Evolutionary conservation across 495 filamentous ascomycete species (phyloP).

Genomic region (Neurospora discreta): DNA sequence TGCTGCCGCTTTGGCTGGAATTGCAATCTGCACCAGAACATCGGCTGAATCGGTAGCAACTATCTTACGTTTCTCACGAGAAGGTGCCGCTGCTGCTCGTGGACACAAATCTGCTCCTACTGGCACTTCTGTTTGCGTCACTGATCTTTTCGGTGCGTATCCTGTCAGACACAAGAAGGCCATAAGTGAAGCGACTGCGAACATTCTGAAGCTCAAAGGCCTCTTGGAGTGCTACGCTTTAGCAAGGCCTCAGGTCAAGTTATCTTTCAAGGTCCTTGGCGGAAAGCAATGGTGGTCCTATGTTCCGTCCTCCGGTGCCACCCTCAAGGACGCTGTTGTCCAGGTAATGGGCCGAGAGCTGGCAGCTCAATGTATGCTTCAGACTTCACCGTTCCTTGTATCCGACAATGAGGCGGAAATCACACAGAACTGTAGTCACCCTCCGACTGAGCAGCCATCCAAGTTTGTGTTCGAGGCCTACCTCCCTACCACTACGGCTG

Average conservation of each 20-base stretch:
- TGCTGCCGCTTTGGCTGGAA: constrained; percentile 51
- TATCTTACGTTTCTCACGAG: constrained; percentile 22
- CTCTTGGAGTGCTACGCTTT: constrained; percentile 68
- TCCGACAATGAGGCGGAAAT: not conserved
- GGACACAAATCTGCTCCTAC: constrained; percentile 51
- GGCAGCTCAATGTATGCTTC: constrained; percentile 34
- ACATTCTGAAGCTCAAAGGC: constrained; percentile 50
- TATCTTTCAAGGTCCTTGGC: constrained; percentile 60
- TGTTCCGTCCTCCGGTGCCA: constrained; percentile 44
- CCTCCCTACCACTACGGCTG: constrained; percentile 42
- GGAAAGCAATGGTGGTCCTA: constrained; percentile 62
- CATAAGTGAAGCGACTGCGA: constrained; percentile 51
- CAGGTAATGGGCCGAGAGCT: constrained; percentile 61
- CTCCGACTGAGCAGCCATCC: not conserved
- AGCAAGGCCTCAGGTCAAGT: constrained; percentile 49
- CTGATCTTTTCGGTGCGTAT: constrained; percentile 53
- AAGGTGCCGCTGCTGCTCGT: constrained; percentile 29
- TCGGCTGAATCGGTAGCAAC: constrained; percentile 58
- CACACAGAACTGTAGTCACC: not conserved
- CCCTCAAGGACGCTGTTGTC: constrained; percentile 52
- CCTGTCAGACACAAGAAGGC: constrained; percentile 65
- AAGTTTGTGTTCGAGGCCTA: constrained; percentile 41
- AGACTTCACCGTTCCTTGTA: constrained; percentile 8
- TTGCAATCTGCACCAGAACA: constrained; percentile 61
- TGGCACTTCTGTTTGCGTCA: constrained; percentile 67